phyloP scores from a whole-genome alignment of 208 protist genomes.

The Acanthamoeba royreba region DNA sequence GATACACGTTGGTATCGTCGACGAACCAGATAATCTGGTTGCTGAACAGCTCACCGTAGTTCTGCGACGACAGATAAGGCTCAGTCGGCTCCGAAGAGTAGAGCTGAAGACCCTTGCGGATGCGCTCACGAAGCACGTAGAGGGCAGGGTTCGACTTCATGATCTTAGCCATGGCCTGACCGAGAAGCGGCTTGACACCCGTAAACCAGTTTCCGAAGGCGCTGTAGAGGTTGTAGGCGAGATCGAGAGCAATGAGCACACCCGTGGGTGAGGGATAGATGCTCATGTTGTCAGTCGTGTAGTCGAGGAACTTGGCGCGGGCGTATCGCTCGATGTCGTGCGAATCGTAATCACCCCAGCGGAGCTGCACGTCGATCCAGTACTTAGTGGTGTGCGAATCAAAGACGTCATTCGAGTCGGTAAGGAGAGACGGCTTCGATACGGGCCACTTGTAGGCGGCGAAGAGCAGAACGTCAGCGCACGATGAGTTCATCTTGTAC shows the following conservation, averaged over 20 bases:
- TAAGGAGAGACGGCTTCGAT: slow-evolving; percentile 93
- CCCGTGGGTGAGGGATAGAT: slow-evolving; percentile 99
- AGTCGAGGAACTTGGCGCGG: slow-evolving; percentile 99
- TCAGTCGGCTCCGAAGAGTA: slow-evolving; percentile 99
- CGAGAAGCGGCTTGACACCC: slow-evolving; percentile 96
- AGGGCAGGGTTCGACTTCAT: slow-evolving; percentile 99
- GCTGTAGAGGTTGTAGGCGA: slow-evolving; percentile 99
- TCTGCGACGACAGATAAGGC: slow-evolving; percentile 97
- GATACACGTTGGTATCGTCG: slow-evolving; percentile 99
- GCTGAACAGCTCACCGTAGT: slow-evolving; percentile 99
- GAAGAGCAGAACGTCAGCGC: slow-evolving; percentile 94
- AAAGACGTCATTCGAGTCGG: slow-evolving; percentile 88
- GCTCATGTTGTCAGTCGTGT: slow-evolving; percentile 96
- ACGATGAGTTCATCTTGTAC: slow-evolving; percentile 98
- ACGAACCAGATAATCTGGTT: slow-evolving; percentile 99
- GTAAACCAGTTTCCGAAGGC: slow-evolving; percentile 99
- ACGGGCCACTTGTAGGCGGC: slow-evolving; percentile 92
- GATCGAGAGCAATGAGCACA: slow-evolving; percentile 97
- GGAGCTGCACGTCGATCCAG: slow-evolving; percentile 99
- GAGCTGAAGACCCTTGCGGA: slow-evolving; percentile 99
- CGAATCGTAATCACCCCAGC: slow-evolving; percentile 90
- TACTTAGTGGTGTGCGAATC: slow-evolving; percentile 94
- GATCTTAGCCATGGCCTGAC: slow-evolving; percentile 97
- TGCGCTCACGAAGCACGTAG: slow-evolving; percentile 98
- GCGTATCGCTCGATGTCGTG: slow-evolving; percentile 99